Evolutionary conservation across 2,329 filamentous ascomycete genomes (phyloP), one percentile per base, ranked within the genome.

Genomic region (Colletotrichum sp.): DNA sequence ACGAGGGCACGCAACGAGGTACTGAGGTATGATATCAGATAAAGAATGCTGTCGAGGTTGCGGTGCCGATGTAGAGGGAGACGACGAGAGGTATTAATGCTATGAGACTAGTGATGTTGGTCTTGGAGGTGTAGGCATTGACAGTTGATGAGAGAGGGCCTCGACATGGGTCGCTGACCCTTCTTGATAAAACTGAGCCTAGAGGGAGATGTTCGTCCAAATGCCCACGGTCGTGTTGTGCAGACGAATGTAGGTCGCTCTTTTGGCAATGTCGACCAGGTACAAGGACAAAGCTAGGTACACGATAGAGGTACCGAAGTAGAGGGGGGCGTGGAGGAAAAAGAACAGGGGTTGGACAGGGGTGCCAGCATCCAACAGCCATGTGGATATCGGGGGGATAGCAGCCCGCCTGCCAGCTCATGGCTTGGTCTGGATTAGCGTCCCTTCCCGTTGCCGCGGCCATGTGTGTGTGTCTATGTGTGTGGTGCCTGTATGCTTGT

Each of bases 391-490:
- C 62, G 75, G 71, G 62, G 73, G 62, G 72, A 78, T 73, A 76
- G 67, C 71, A 76, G 79, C 75, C 64, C 28, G 39, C n/a, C 39
- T 69, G 72, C 63, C 63, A 66, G 68, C 62, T 71, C 71, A 68
- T 66, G 67, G 71, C 72, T 72, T 69, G 72, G 68, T 68, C 60
- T 65, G 49, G n/a, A 30, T 26, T 72, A 60, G 62, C 68, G 24
- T 72, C 64, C 62, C 36, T 44, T 76, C 72, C 68, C 72, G 75
- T 44, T 69, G 70, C 70, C 73, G 73, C 73, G 73, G 59, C 68
- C 69, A 72, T 75, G 72, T 75, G 75, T 76, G 74, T 76, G 75
- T 79, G 75, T 71, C 69, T 79, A 78, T 78, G 78, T 80, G 73
- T 76, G 74, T 77, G 73, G 68, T 76, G 78, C 78, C 77, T 78